These are phyloP conservation scores for Collybia mongolica DNA, from an alignment of 768 basidiomycete genomes.

Conservation along the genomic window DNA sequence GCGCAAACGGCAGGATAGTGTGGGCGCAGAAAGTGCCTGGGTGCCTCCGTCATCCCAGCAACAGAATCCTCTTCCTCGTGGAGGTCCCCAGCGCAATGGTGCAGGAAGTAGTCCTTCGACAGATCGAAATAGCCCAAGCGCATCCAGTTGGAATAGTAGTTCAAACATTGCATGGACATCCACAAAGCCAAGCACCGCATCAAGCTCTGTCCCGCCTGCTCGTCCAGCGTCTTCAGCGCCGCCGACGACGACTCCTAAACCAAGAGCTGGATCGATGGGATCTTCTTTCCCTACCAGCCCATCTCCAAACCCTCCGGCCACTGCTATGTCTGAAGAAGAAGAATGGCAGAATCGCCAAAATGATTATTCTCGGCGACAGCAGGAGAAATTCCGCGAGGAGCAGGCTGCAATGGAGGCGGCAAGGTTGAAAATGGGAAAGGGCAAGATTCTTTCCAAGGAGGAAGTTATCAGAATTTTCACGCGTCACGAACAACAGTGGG, in stretches of 20 bases:
- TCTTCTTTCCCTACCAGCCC: constrained; percentile 23
- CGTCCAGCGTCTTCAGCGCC: constrained; percentile 24
- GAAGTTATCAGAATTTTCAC: constrained; percentile 57
- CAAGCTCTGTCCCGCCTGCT: constrained; percentile 15
- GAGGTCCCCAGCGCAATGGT: constrained; percentile 6
- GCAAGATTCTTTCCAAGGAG: constrained; percentile 54
- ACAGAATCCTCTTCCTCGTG: constrained; percentile 7
- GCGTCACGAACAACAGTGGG: constrained; percentile 64
- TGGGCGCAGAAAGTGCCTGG: constrained; percentile 34
- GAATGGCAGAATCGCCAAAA: constrained; percentile 66
- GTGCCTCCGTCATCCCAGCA: constrained; percentile 21
- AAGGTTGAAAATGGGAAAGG: constrained; percentile 46
- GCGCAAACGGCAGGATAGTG: constrained; percentile 43
- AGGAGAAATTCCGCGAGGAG: constrained; percentile 67
- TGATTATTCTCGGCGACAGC: constrained; percentile 61
- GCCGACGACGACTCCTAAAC: constrained; percentile 19
- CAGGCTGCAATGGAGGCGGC: constrained; percentile 64
- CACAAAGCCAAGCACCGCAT: constrained; percentile 17
- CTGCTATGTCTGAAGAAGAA: constrained; percentile 31
- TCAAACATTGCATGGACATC: constrained; percentile 22
- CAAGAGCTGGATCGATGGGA: constrained; percentile 33
- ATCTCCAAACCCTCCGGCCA: constrained; percentile 15
- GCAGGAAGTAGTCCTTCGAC: constrained; percentile 22
- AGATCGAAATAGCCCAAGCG: constrained; percentile 12
- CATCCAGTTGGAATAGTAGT: constrained; percentile 9